Conservation (phyloP, 2,329 filamentous ascomycete genomes). For the Exophiala sideris region DNA sequence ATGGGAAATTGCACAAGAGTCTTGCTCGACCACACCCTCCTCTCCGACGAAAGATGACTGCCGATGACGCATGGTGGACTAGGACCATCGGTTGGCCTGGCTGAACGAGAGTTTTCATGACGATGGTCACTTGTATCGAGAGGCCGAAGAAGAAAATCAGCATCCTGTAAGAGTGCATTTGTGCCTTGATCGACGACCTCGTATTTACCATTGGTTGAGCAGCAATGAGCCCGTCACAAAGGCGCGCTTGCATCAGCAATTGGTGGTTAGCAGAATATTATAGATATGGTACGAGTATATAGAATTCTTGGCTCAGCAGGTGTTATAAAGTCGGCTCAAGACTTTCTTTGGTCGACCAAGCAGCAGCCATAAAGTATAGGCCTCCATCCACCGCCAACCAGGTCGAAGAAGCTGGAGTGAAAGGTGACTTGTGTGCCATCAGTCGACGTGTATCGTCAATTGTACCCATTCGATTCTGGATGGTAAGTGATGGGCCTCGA, state of each 20-base stretch:
- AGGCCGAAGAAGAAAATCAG: background rate
- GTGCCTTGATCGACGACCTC: conserved; percentile 6
- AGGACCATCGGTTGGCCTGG: background rate
- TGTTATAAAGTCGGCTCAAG: background rate
- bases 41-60: background rate
- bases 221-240: conserved; percentile 12
- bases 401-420: background rate
- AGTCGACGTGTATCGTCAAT: conserved; percentile 17
- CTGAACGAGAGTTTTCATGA: background rate
- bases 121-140: background rate
- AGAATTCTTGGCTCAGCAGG: conserved; percentile 3
- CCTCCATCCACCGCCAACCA: background rate
- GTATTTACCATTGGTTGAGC: conserved; percentile 10
- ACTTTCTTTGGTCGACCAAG: background rate
- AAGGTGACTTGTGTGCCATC: conserved; percentile 8
- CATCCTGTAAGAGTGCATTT: conserved; percentile 3
- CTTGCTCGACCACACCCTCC: conserved; percentile 18
- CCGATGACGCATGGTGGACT: conserved; percentile 18
- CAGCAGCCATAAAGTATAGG: background rate
- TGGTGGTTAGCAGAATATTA: conserved; percentile 5
- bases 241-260: conserved; percentile 8
- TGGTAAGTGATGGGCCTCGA: conserved; percentile 12
- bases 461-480: background rate
- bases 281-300: conserved; percentile 6
- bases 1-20: conserved; percentile 24